A percentile compares a stretch with the other conserved stretches of the same genome.
Conservation (phyloP, 164 flowering plant genomes). For the Umbilicus rupestris region DNA sequence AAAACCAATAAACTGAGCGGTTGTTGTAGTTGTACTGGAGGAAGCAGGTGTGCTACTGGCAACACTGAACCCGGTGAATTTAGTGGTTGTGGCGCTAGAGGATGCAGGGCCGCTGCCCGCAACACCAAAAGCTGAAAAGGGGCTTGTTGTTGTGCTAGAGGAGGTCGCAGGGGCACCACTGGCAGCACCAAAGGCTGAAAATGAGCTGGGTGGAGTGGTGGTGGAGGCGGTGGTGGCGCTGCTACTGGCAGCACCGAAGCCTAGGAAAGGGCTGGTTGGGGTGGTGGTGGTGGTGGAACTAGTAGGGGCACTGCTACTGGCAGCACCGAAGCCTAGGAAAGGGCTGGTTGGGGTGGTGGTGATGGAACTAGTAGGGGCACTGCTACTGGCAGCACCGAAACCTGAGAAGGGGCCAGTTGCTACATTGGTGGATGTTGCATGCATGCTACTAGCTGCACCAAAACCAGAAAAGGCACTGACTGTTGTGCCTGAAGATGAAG, state of each 20-base stretch:
- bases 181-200: not conserved
- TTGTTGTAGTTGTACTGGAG: not conserved
- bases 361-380: too few species aligned
- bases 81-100: not conserved
- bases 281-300: not conserved
- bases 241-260: slow-evolving; percentile 3
- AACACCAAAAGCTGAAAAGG: not conserved
- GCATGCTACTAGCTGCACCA: not conserved
- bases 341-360: too few species aligned
- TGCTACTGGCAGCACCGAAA: too few species aligned
- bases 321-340: not conserved
- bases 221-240: not conserved
- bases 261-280: not conserved
- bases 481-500: not conserved
- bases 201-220: not conserved
- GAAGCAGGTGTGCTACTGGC: slow-evolving; percentile 2
- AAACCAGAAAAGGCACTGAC: not conserved
- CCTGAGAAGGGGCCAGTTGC: not conserved
- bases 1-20: not conserved
- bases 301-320: not conserved
- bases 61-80: slow-evolving; percentile 1
- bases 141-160: not conserved
- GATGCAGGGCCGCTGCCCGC: not conserved
- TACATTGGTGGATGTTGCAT: not conserved
- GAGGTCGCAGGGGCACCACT: not conserved